phyloP scores from a whole-genome alignment of 306 rosid species.

The Vigna angularis region DNA sequence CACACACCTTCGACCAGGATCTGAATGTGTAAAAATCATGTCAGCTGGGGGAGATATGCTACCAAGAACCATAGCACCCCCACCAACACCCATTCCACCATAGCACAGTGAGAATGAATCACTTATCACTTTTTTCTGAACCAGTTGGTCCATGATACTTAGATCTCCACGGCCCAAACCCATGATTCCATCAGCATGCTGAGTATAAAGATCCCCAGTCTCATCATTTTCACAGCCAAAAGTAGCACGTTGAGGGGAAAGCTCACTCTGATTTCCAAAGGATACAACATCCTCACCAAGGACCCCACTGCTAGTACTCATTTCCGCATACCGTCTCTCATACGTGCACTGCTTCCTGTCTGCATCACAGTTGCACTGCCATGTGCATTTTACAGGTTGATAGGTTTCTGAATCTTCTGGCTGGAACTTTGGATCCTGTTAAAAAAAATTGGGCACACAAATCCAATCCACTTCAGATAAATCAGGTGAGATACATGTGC shows the following conservation, averaged over 20 bases:
- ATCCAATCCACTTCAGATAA: conserved; percentile 39
- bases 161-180: conserved; percentile 93
- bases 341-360: conserved; percentile 71
- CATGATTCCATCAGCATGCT: conserved; percentile 97
- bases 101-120: conserved; percentile 96
- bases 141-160: conserved; percentile 91
- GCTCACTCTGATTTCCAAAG: conserved; percentile 80
- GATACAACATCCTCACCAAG: conserved; percentile 87
- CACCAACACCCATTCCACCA: conserved; percentile 98
- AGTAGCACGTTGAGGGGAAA: conserved; percentile 77
- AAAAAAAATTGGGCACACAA: conserved; percentile 36
- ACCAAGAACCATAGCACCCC: conserved; percentile 99
- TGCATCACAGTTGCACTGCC: conserved; percentile 73
- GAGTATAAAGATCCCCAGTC: conserved; percentile 89
- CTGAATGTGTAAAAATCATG: conserved; percentile 78
- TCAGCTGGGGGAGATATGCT: conserved; percentile 75
- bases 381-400: conserved; percentile 77
- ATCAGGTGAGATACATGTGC: conserved; percentile 19
- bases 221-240: conserved; percentile 94
- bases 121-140: conserved; percentile 72
- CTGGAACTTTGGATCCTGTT: conserved; percentile 84
- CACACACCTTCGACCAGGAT: conserved; percentile 85
- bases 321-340: conserved; percentile 94
- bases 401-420: conserved; percentile 82
- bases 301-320: conserved; percentile 91